Evolutionary conservation across 306 rosid species (phyloP), one percentile per base, ranked within the genome.

Genomic region (Dicorynia guianensis): DNA sequence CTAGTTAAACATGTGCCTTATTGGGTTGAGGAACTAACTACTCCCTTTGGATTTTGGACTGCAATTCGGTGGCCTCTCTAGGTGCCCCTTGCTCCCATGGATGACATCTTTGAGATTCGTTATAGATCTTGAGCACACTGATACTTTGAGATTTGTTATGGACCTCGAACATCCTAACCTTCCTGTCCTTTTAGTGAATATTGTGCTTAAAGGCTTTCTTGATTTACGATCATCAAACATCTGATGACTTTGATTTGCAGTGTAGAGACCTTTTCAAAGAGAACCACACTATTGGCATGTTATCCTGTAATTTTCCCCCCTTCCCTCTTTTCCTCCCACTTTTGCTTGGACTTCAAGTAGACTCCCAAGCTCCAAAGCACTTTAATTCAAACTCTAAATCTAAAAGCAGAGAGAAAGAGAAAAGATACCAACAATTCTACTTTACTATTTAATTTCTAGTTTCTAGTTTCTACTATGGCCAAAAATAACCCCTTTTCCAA

Each of bases 91-190:
- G 75, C 97, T 86, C 47, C 97, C 97, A 79, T 91, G 93, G 72
- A 93, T 89, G n/a, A 93, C 97, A 81, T 93, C 98, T 76, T 85
- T 91, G n/a, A n/a, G n/a, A n/a, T n/a, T n/a, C n/a, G n/a, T n/a
- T n/a, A n/a, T n/a, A n/a, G n/a, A n/a, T n/a, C n/a, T n/a, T n/a
- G n/a, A n/a, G n/a, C n/a, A n/a, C n/a, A n/a, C n/a, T n/a, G n/a
- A n/a, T n/a, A n/a, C n/a, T n/a, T n/a, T n/a, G 86, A 93, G 93
- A 87, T 93, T 93, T 35, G 93, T 87, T 68, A 93, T 88, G 61
- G 96, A 89, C 87, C 92, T 91, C 17, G 97, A 91, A 85, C 98
- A 89, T 5, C 98, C 97, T 50, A 93, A 89, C 77, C 93, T 86
- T 8, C 86, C 91, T 59, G 81, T 77, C 72, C 82, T 88, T 81